Evolutionary conservation across 495 filamentous ascomycete species (phyloP).

Genomic region (Hypomontagnella submonticulosa): DNA sequence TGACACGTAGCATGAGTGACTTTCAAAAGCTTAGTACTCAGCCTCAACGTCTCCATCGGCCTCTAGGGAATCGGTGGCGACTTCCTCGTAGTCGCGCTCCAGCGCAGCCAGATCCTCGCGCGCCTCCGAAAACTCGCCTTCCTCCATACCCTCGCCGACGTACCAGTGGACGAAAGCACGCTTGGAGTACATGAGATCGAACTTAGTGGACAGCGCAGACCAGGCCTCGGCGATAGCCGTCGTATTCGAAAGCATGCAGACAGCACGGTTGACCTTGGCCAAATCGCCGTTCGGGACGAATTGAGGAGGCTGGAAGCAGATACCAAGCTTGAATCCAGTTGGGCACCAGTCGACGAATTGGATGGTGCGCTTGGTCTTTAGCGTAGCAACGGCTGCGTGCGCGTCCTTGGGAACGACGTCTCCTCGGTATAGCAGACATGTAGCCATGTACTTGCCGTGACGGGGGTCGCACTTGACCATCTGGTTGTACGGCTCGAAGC

Average conservation of each 20-base stretch:
- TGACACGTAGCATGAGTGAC: slow-evolving; percentile 39
- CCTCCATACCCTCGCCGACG: slow-evolving; percentile 99
- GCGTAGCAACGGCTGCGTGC: slow-evolving; percentile 86
- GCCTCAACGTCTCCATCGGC: slow-evolving; percentile 88
- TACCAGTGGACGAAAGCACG: slow-evolving; percentile 99
- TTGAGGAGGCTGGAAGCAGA: slow-evolving; percentile 98
- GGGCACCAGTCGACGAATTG: slow-evolving; percentile 99
- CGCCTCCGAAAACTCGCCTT: slow-evolving; percentile 99
- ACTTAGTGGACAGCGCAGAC: slow-evolving; percentile 97
- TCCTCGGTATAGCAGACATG: slow-evolving; percentile 96
- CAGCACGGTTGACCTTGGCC: slow-evolving; percentile 96
- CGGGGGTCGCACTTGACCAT: slow-evolving; percentile 99
- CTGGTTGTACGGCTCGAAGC: slow-evolving; percentile 85
- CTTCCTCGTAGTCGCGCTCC: slow-evolving; percentile 99
- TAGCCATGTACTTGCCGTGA: slow-evolving; percentile 99
- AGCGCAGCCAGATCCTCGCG: slow-evolving; percentile 97
- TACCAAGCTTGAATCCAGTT: slow-evolving; percentile 99
- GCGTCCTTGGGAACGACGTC: slow-evolving; percentile 97
- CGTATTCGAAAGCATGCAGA: slow-evolving; percentile 99
- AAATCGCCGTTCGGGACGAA: slow-evolving; percentile 96
- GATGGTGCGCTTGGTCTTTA: slow-evolving; percentile 99
- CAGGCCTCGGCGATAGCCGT: slow-evolving; percentile 99
- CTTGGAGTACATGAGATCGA: slow-evolving; percentile 99
- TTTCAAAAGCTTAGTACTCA: slow-evolving; percentile 85
- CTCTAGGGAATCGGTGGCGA: slow-evolving; percentile 94